Evolutionary conservation across 805 yeast species (phyloP).

Genomic region (Candida krabiensis): DNA sequence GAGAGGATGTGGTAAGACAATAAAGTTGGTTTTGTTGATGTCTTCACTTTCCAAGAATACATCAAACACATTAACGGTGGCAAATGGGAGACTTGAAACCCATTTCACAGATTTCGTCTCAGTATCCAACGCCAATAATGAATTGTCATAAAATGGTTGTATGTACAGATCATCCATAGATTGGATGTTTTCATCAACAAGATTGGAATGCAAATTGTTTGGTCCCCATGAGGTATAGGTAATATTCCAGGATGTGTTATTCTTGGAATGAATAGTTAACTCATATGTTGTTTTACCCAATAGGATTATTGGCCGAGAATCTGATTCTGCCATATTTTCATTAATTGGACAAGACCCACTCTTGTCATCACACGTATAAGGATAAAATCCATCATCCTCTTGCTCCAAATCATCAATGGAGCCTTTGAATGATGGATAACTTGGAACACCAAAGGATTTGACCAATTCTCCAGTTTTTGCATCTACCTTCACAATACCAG

Average conservation of each 20-base stretch:
- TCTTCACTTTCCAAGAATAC: slow-evolving; percentile 41
- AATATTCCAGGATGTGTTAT: slow-evolving; percentile 77
- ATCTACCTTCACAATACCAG: slow-evolving; percentile 75
- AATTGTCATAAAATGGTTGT: slow-evolving; percentile 80
- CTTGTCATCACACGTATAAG: slow-evolving; percentile 1
- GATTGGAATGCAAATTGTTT: slow-evolving; percentile 67
- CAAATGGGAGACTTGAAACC: slow-evolving; percentile 71
- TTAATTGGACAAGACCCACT: slow-evolving; percentile 14
- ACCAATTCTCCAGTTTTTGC: slow-evolving; percentile 71
- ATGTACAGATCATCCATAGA: slow-evolving; percentile 75
- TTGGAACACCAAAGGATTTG: slow-evolving; percentile 53
- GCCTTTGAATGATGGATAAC: slow-evolving; percentile 3
- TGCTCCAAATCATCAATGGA: slow-evolving; percentile 10
- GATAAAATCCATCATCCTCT: slow-evolving; percentile 1
- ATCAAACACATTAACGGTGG: slow-evolving; percentile 80
- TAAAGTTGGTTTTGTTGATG: slow-evolving; percentile 35
- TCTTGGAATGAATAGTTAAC: slow-evolving; percentile 71
- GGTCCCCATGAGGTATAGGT: slow-evolving; percentile 91
- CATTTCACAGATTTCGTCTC: slow-evolving; percentile 73
- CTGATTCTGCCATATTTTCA: slow-evolving; percentile 8
- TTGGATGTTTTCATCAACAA: slow-evolving; percentile 47
- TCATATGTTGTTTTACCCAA: slow-evolving; percentile 75
- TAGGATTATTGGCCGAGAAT: slow-evolving; percentile 39
- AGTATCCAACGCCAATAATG: slow-evolving; percentile 73
- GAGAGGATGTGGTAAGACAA: slow-evolving; percentile 71